Conservation (phyloP, 1,284 basidiomycete species). For the Cerioporus squamosus region DNA sequence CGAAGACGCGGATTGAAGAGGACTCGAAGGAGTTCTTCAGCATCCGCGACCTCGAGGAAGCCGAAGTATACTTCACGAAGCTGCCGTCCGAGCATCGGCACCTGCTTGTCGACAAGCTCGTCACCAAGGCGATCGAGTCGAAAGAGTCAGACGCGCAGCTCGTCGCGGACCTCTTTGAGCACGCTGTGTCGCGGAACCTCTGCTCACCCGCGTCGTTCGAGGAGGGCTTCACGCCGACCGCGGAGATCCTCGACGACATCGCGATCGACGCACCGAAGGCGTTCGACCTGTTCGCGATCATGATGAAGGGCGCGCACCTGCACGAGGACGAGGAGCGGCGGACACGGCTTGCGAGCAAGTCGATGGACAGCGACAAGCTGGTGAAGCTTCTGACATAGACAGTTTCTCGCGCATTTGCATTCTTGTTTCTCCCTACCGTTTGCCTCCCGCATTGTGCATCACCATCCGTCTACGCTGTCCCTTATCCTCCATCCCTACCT, state of each 20-base stretch:
- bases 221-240: constrained; percentile 66
- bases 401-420: constrained; percentile 40
- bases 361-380: constrained; percentile 60
- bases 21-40: constrained; percentile 81
- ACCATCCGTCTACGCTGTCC: not conserved
- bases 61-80: constrained; percentile 80
- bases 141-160: constrained; percentile 87
- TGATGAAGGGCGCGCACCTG: constrained; percentile 68
- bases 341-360: constrained; percentile 61
- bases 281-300: constrained; percentile 73
- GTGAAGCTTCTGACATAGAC: constrained; percentile 50
- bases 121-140: constrained; percentile 73
- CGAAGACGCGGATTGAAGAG: constrained; percentile 79
- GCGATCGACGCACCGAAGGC: constrained; percentile 90
- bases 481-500: not conserved
- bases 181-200: constrained; percentile 56
- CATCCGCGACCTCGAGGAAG: constrained; percentile 83
- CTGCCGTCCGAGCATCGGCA: constrained; percentile 69
- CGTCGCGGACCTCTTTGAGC: constrained; percentile 71
- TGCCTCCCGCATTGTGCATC: constrained; percentile 17
- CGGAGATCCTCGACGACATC: constrained; percentile 85
- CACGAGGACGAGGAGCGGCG: constrained; percentile 67
- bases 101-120: constrained; percentile 75
- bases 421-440: constrained; percentile 26
- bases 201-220: constrained; percentile 63